Base-by-base conservation (phyloP, 2,329 filamentous ascomycete species). In the Pseudogymnoascus sp. region DNA sequence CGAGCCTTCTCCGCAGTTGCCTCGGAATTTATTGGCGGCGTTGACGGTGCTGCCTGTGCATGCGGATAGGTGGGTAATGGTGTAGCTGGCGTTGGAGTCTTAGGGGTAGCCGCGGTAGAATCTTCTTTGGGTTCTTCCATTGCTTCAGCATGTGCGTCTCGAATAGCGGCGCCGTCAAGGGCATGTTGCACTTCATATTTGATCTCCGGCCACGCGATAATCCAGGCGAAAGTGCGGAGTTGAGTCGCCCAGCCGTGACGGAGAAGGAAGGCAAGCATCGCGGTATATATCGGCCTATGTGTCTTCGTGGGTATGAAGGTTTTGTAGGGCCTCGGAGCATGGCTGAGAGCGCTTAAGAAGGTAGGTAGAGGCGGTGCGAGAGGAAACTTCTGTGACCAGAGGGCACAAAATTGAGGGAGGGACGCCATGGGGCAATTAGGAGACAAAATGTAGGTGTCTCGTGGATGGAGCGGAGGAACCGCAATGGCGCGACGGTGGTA, bases 401-500 rank as follows among this genome's bases (percentile, higher is more conserved):
- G 83, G 1, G 83, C 79, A 5, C 86, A 84, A 11, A 91, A 91
- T 28, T 82, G 78, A 21, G 87, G 81, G 0, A 97, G 81, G 55
- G 86, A 85, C 60, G 82, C 79, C 69, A 92, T 83, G 69, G 96
- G 88, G 65, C 91, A 92, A 72, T 96, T 96, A 0, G 93, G 93
- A 1, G 91, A 96, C 28, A 97, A 85, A 35, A 97, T 89, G 74
- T 97, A 99, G 9, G 88, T 89, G 72, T 97, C 93, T 58, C 93
- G 84, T 45, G 90, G 89, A 71, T 97, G 92, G 5, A 99, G 83
- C 0, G 95, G 95, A 4, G 91, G 90, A 41, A 97, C 93, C 14
- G 93, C 89, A 64, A 96, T 90, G 55, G 93, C 95, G 63, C 93
- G 88, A 23, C 95, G 88, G 93, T 93, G 97, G 77, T 96, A 96